Base-by-base conservation (phyloP, 306 rosid species). In the Pterocarpus santalinus region DNA sequence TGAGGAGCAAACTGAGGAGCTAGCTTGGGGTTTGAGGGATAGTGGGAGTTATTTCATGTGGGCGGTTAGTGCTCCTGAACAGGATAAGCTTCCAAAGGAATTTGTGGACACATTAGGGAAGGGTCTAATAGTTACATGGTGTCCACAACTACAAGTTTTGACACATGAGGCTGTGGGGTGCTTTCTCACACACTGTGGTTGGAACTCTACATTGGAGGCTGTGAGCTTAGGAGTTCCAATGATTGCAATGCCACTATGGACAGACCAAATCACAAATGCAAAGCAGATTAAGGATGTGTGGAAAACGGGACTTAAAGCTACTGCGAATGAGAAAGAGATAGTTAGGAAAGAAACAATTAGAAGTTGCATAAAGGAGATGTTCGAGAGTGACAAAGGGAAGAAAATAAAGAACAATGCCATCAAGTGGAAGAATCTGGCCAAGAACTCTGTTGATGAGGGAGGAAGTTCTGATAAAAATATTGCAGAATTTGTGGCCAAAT, bases 171-270 rank as follows among this genome's bases (percentile, higher is more conserved):
- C 83, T 60, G n/a, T 80, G 53, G 78, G 41, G 52, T 80, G 83
- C 12, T 80, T 80, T 28, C 33, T 80, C 11, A 60, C 83, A 47
- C 83, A 80, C 36, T 80, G 83, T 70, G 83, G 83, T 60, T 70
- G 77, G 77, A 80, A 80, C 64, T 80, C 83, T 11, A 16, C 77
- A 6, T 61, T 80, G 41, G 83, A 80, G 65, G 77, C 78, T 33
- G n/a, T 80, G 62, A n/a, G 77, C 55, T 80, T 70, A 12, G 83
- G 83, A 70, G 77, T 80, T 60, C 78, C 83, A 34, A 4, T 71
- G 64, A 58, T 80, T 60, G 83, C 77, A 80, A 61, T 80, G 83
- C 83, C 83, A 32, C 64, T 44, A 36, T 80, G 77, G 71, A 80
- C 71, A 11, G 83, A 80, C 33, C 83, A 80, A 65, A 70, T 61